phyloP scores from a whole-genome alignment of 192 early-diverging fungal genomes.

The Spinellus fusiger region DNA sequence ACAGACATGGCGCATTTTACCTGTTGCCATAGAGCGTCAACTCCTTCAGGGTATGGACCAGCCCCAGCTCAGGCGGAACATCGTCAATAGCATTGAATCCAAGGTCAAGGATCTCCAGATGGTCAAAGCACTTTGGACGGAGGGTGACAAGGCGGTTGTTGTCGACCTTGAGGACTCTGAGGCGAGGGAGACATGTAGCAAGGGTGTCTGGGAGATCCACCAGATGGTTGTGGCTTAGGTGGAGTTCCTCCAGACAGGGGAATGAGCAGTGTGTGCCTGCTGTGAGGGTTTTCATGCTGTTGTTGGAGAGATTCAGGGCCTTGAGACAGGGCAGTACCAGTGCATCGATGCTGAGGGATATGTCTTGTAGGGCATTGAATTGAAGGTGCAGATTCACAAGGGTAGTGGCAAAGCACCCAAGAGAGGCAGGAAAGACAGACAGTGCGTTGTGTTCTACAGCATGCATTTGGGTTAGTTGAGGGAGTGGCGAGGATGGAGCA shows the following conservation, averaged over 20 bases:
- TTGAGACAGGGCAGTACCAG: slow-evolving; percentile 31
- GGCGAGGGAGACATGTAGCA: slow-evolving; percentile 34
- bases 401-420: slow-evolving; percentile 21
- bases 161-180: slow-evolving; percentile 33
- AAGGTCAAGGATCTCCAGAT: slow-evolving; percentile 41
- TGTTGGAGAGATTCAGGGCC: slow-evolving; percentile 40
- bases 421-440: slow-evolving; percentile 27
- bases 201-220: slow-evolving; percentile 33
- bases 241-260: slow-evolving; percentile 37
- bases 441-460: slow-evolving; percentile 32
- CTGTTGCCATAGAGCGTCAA: slow-evolving; percentile 44
- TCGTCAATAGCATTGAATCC: slow-evolving; percentile 47
- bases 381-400: slow-evolving; percentile 42
- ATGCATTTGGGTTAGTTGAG: no score
- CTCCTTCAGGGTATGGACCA: slow-evolving; percentile 37
- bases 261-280: slow-evolving; percentile 22
- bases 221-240: slow-evolving; percentile 27
- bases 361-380: slow-evolving; percentile 42
- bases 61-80: slow-evolving; percentile 46
- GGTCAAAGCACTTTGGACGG: slow-evolving; percentile 34
- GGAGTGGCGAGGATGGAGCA: no score
- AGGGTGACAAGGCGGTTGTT: slow-evolving; percentile 39
- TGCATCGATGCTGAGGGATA: slow-evolving; percentile 28
- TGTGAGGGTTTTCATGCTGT: slow-evolving; percentile 21
- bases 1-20: no score